A percentile compares a stretch with the other conserved stretches of the same genome.
phyloP scores from a whole-genome alignment of 441 rosid species.

The Omphalea diandra region DNA sequence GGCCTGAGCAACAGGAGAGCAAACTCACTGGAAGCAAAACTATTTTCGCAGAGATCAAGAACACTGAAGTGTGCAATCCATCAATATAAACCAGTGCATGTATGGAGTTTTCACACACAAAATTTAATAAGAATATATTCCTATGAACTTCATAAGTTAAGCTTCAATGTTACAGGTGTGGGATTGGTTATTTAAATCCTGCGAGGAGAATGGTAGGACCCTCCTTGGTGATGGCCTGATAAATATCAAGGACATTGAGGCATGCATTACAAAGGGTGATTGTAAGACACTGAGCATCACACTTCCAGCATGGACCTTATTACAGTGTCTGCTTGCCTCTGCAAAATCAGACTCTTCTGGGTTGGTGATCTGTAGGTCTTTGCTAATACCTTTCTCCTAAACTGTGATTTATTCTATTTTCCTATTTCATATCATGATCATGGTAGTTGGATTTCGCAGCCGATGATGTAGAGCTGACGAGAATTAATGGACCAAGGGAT shows the following conservation, averaged over 20 bases:
- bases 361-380: conserved; percentile 62
- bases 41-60: conserved; percentile 54
- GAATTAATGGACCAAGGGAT: conserved; percentile 56
- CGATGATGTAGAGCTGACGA: conserved; percentile 64
- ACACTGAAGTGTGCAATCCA: conserved; percentile 57
- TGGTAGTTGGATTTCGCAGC: conserved; percentile 34
- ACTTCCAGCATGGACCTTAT: conserved; percentile 73
- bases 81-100: conserved; percentile 70
- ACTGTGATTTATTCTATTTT: neutral
- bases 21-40: conserved; percentile 41
- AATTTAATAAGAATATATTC: neutral
- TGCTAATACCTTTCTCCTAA: conserved; percentile 6
- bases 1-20: conserved; percentile 44
- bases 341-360: conserved; percentile 67
- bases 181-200: conserved; percentile 90
- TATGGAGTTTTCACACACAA: conserved; percentile 19
- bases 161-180: conserved; percentile 49
- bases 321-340: conserved; percentile 69
- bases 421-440: conserved; percentile 6
- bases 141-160: neutral
- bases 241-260: conserved; percentile 60
- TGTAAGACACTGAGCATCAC: conserved; percentile 56
- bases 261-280: conserved; percentile 56
- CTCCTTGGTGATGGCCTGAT: conserved; percentile 61
- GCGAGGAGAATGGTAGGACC: conserved; percentile 73